phyloP scores from a whole-genome alignment of 148 eudicot species.

The Pouteria glomerata region DNA sequence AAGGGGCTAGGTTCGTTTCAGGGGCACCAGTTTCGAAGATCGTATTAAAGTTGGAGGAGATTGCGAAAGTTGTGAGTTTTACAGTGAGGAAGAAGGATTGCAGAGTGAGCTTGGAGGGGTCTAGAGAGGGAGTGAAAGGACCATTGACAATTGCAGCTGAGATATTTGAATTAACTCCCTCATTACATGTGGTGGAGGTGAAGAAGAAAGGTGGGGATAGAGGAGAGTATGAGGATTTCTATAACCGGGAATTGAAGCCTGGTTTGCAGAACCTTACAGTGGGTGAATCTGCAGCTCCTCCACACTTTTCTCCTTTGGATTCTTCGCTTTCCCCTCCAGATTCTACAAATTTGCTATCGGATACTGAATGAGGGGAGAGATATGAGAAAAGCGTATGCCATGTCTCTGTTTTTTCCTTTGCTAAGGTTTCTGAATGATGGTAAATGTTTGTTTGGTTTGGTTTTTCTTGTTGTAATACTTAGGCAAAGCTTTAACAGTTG shows the following conservation, averaged over 20 bases:
- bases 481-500: background rate
- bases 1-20: conserved; percentile 51
- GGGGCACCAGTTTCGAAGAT: conserved; percentile 61
- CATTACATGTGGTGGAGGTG: conserved; percentile 65
- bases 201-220: conserved; percentile 75
- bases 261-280: conserved; percentile 41
- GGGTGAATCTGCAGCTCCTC: conserved; percentile 21
- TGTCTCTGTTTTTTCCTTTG: background rate
- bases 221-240: conserved; percentile 66
- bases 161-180: conserved; percentile 78
- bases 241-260: conserved; percentile 53
- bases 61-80: conserved; percentile 69
- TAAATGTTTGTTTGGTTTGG: background rate
- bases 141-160: conserved; percentile 66
- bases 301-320: background rate
- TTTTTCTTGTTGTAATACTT: background rate
- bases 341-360: background rate
- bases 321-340: conserved; percentile 7
- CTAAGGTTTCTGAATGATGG: background rate
- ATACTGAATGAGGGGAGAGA: conserved; percentile 34
- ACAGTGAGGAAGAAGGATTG: conserved; percentile 72
- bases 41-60: conserved; percentile 72
- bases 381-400: conserved; percentile 12
- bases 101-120: conserved; percentile 68
- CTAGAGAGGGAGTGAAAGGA: conserved; percentile 59